Base-by-base conservation (phyloP, 768 basidiomycete species). In the Tricholomella constricta region DNA sequence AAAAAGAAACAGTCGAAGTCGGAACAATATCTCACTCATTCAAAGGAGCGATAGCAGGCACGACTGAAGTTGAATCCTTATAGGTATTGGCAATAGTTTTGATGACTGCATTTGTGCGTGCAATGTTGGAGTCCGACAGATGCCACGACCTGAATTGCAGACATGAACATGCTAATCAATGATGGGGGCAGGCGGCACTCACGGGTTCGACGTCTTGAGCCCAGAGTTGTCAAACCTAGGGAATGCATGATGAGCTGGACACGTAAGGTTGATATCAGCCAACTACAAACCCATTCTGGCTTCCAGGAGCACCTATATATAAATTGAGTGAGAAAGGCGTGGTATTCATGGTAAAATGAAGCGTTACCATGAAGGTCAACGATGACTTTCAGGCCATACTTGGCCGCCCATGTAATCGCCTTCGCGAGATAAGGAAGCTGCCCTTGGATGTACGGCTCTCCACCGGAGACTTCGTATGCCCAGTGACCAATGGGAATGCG, bases 401-500 rank as follows among this genome's bases (percentile, higher is more conserved):
- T 75, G 40, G 70, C 69, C 1, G 94, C 93, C 84, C 91, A 93
- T 20, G 65, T 65, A 40, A 89, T 78, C 7, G 89, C 89, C 35
- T 83, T 78, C 55, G 74, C 58, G 19, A 92, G 72, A 69, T 87
- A 91, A 17, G 83, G 78, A 29, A 88, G 72, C 65, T 91, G 90
- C 11, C 90, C 90, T 68, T 83, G 80, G 52, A 90, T 82, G 66
- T 79, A 92, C 6, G 91, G 92, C 61, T 93, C 88, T 4, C 89
- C 89, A 11, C 77, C 75, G 19, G 80, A 78, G 31, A 92, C 83
- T 52, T 94, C 91, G 61, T 86, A 92, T 1, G 89, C 91, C 91
- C 91, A 95, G 68, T 90, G 96, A 11, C 92, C 94, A 38, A 95
- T 89, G 12, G 91, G 91, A 32, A 93, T 63, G 41, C 91, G 83